A percentile compares a stretch with the other conserved stretches of the same genome.
Conservation (phyloP, 306 rosid species). For the Castanopsis chinensis region DNA sequence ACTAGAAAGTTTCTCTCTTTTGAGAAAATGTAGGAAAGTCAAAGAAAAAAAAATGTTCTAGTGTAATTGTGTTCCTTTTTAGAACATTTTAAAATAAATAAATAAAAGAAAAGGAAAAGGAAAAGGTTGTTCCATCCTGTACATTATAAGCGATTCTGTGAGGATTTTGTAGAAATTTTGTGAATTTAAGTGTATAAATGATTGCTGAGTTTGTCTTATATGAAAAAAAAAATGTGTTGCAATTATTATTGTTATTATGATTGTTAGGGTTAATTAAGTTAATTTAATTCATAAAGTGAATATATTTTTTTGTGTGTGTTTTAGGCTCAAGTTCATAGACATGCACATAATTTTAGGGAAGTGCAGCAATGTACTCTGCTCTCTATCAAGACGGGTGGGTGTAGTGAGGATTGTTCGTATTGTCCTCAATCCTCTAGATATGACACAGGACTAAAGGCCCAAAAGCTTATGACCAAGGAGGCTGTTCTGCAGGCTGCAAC, state of each 20-base stretch:
- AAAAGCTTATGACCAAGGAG: slow-evolving; percentile 74
- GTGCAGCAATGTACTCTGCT: slow-evolving; percentile 97
- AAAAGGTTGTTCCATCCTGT: background rate
- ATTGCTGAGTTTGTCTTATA: no score
- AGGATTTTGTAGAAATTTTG: no score
- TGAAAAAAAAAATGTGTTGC: no score
- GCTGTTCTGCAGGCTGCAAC: slow-evolving; percentile 72
- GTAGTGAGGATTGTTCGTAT: slow-evolving; percentile 97
- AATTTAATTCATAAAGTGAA: background rate
- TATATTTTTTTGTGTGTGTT: background rate
- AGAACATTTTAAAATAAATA: no score
- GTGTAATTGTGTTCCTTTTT: no score
- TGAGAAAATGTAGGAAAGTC: background rate
- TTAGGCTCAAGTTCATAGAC: slow-evolving; percentile 96
- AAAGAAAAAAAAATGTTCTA: no score
- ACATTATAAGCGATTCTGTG: background rate
- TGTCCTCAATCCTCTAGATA: slow-evolving; percentile 96
- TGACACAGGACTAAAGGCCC: slow-evolving; percentile 80
- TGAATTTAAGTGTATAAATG: no score
- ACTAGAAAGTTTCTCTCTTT: no score
- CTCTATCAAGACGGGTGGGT: slow-evolving; percentile 95
- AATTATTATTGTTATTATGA: no score
- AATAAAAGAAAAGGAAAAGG: background rate
- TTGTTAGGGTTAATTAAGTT: background rate
- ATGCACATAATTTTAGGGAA: slow-evolving; percentile 89